Conservation (phyloP, 371 early-diverging fungal species). For the Lichtheimia ornata region DNA sequence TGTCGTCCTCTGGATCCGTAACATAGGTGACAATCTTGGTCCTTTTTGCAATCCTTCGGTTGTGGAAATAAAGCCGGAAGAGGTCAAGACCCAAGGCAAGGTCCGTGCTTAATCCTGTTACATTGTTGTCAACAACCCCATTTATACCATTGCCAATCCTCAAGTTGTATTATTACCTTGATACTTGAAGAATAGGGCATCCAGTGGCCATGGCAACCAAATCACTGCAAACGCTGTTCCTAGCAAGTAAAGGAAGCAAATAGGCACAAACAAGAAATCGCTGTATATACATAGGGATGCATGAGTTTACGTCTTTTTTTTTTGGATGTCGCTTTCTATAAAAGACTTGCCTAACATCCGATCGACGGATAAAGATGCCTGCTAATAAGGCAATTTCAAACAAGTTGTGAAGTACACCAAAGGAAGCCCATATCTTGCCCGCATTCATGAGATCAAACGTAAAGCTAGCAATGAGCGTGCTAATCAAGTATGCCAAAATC, state of each 20-base stretch:
- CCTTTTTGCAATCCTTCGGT: neutral
- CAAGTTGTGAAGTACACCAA: slow-evolving; percentile 39
- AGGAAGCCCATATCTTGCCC: slow-evolving; percentile 41
- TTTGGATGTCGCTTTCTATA: neutral
- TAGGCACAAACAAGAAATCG: neutral
- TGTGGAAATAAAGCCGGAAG: slow-evolving; percentile 5
- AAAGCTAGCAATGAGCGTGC: slow-evolving; percentile 23
- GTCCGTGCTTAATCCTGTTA: slow-evolving; percentile 14
- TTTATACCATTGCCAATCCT: no score
- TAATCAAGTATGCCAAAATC: slow-evolving; percentile 21
- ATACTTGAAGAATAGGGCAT: slow-evolving; percentile 45
- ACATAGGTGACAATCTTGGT: neutral
- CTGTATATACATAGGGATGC: neutral
- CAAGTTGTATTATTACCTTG: slow-evolving; percentile 14
- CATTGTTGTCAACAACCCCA: no score
- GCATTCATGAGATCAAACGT: slow-evolving; percentile 32
- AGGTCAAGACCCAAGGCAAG: neutral
- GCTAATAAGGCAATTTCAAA: slow-evolving; percentile 30
- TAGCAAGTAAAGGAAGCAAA: slow-evolving; percentile 22
- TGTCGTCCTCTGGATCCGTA: neutral
- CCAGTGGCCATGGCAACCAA: slow-evolving; percentile 36
- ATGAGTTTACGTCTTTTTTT: neutral
- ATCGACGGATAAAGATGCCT: neutral
- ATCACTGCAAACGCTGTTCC: slow-evolving; percentile 22
- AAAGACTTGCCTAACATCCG: neutral